Base-by-base conservation (phyloP, 805 yeast genomes). In the Starmera caribaea region DNA sequence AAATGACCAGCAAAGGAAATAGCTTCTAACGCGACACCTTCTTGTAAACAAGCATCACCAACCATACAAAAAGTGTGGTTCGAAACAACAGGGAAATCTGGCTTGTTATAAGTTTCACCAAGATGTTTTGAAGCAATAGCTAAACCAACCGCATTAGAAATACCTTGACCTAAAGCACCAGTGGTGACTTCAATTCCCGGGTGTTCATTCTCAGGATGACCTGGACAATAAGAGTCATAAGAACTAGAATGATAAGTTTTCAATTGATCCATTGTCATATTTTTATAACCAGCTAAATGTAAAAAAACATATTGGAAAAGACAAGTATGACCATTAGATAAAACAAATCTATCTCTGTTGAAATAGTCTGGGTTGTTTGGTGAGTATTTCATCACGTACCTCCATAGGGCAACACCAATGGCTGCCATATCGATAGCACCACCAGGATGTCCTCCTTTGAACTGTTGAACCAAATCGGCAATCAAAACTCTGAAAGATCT, bases 351-450 rank as follows among this genome's bases (percentile, higher is more conserved):
- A 41, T 63, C 68, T 30, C 68, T 48, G 48, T 63, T 61, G 45
- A 63, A 59, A 44, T 49, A 63, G 9, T 48, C 42, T 15, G 65
- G 62, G 37, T 61, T 45, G 12, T 42, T 39, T 9, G 67, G 63
- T 14, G 57, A 43, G 43, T 46, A 62, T 34, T 44, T 45, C 53
- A 63, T 35, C 12, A 51, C 47, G 40, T 63, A 58, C 35, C 55
- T 61, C 63, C 63, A 63, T 13, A 63, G 43, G 7, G 63, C 59
- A 33, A 57, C 40, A 26, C 65, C 68, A 31, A 63, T 55, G 16
- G 68, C 65, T 6, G 66, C 65, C 67, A 63, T 61, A 10, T 62
- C 69, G 58, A 62, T 58, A 27, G 69, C 67, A 16, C 65, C 62
- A 33, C 68, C 67, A 16, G 65, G 65, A 41, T 61, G 66, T 2